These are phyloP conservation scores for Amanita rubescens DNA, from an alignment of 768 basidiomycete genomes.

Conservation along the genomic window DNA sequence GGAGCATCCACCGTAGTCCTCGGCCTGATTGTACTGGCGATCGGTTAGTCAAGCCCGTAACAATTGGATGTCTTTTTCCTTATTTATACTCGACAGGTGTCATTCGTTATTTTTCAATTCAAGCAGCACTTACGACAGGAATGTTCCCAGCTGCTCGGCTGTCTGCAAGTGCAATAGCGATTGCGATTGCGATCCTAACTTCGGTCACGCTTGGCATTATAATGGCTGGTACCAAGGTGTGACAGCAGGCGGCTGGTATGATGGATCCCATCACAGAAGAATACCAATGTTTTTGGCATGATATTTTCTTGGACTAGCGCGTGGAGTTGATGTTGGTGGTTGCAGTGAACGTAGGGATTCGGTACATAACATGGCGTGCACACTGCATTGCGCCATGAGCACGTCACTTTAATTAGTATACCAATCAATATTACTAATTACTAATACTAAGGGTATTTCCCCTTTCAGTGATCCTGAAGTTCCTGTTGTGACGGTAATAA, in stretches of 20 bases:
- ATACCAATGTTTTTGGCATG: neutral
- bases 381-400: neutral
- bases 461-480: neutral
- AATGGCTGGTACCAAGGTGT: slow-evolving; percentile 20
- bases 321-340: neutral
- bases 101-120: slow-evolving; percentile 46
- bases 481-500: neutral
- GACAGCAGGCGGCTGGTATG: neutral
- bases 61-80: neutral
- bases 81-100: slow-evolving; percentile 35
- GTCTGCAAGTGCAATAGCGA: slow-evolving; percentile 31
- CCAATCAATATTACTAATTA: too few species aligned
- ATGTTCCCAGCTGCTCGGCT: slow-evolving; percentile 48
- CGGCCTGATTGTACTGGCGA: slow-evolving; percentile 37
- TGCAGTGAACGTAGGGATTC: neutral
- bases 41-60: slow-evolving; percentile 32
- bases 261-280: too few species aligned
- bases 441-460: neutral
- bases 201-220: slow-evolving; percentile 37
- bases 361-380: too few species aligned
- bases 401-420: too few species aligned
- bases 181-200: slow-evolving; percentile 32
- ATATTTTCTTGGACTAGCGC: neutral
- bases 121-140: slow-evolving; percentile 40
- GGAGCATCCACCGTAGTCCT: slow-evolving; percentile 42